Evolutionary conservation across 768 basidiomycete species (phyloP).

Genomic region (Tricholoma saponaceum): DNA sequence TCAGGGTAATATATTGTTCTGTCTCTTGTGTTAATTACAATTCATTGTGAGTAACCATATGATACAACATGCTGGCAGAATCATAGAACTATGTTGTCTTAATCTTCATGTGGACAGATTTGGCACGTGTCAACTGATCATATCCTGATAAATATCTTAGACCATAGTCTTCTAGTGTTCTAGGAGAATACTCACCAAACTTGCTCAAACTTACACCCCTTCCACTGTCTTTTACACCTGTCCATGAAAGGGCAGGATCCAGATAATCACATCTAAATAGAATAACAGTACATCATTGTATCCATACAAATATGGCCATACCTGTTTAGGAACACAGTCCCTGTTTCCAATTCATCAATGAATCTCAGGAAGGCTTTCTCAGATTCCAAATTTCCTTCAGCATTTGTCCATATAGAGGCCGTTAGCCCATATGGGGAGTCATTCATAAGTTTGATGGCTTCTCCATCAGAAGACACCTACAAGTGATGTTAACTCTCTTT

Average conservation of each 20-base stretch:
- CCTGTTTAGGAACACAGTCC: conserved; percentile 93
- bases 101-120: conserved; percentile 82
- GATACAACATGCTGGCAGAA: not conserved
- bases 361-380: conserved; percentile 64
- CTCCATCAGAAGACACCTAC: conserved; percentile 78
- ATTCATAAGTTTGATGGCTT: conserved; percentile 91
- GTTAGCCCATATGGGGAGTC: conserved; percentile 95
- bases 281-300: not conserved
- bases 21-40: no score
- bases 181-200: conserved; percentile 55
- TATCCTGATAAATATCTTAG: conserved; percentile 49
- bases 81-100: conserved; percentile 31
- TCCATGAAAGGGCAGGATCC: conserved; percentile 94
- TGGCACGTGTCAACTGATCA: conserved; percentile 79
- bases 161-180: not conserved
- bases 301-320: conserved; percentile 19
- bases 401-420: conserved; percentile 91
- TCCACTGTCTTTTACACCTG: conserved; percentile 91
- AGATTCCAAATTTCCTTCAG: conserved; percentile 52
- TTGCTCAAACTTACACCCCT: conserved; percentile 87
- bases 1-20: no score
- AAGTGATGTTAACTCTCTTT: not conserved
- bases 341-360: conserved; percentile 72
- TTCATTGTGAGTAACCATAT: not conserved
- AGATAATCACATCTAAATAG: conserved; percentile 71